Conservation (phyloP, 2,329 filamentous ascomycete species). For the Bipolaris victoriae region DNA sequence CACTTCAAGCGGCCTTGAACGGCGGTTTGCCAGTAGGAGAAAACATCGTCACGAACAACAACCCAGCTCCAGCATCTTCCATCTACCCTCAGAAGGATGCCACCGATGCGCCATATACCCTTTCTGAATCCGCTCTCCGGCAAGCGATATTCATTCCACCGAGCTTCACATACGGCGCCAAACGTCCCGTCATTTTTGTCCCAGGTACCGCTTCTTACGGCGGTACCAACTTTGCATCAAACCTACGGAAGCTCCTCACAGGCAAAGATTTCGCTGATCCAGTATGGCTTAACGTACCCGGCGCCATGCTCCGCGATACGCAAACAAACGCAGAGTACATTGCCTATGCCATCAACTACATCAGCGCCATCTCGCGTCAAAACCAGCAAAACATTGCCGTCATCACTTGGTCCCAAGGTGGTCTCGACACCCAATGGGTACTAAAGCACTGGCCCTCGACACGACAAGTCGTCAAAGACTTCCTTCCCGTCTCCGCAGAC, state of each 20-base stretch:
- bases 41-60: conserved; percentile 33
- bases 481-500: conserved; percentile 60
- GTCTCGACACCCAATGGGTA: conserved; percentile 62
- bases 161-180: conserved; percentile 53
- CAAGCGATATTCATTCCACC: conserved; percentile 61
- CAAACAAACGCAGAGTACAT: conserved; percentile 62
- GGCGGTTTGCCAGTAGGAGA: conserved; percentile 27
- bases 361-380: conserved; percentile 45
- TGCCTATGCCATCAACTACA: conserved; percentile 65
- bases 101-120: conserved; percentile 57
- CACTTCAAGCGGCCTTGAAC: conserved; percentile 18
- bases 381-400: conserved; percentile 13
- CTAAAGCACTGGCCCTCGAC: conserved; percentile 64
- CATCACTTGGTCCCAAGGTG: conserved; percentile 61
- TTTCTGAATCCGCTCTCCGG: conserved; percentile 56
- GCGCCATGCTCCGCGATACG: conserved; percentile 54
- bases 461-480: conserved; percentile 54
- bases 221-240: conserved; percentile 54
- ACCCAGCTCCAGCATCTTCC: conserved; percentile 19
- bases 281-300: conserved; percentile 63
- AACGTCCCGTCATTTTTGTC: conserved; percentile 59
- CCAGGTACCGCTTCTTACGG: conserved; percentile 61
- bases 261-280: conserved; percentile 35
- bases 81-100: conserved; percentile 50
- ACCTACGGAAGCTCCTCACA: conserved; percentile 58